Base-by-base conservation (phyloP, 139 green algal species). In the Medakamo hakoo region DNA sequence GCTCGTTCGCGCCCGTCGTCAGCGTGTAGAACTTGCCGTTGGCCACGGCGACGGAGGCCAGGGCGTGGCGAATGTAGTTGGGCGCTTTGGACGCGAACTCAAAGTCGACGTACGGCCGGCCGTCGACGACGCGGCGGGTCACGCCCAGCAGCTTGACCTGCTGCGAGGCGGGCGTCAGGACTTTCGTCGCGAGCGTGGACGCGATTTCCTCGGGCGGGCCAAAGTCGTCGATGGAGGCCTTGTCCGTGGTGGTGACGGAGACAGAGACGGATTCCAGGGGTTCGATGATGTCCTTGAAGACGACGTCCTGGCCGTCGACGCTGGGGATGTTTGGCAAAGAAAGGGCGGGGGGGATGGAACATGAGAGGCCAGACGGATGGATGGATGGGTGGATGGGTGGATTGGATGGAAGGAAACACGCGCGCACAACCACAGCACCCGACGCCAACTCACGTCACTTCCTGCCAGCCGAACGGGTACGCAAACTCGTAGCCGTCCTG, bases 261-360 rank as follows among this genome's bases (percentile, higher is more conserved):
- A 97, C 86, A 58, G 75, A 86, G 21, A 96, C 86, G 24, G 57
- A 84, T 80, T 99, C 93, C 40, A 99, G 79, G 14, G 93, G 93
- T 88, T 99, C 93, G 55, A 98, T 94, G 27, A 98, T 76, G 63
- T 98, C 92, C 81, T 98, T 99, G 78, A 85, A 97, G 21, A 96
- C 87, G 2, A 92, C 71, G 56, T 98, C 91, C 72, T 88, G 72
- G 63, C 93, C 79, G 4, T 84, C 62, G 27, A 98, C 86, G 0
- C 68, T 60, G 55, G n/a, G n/a, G n/a, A n/a, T n/a, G n/a, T n/a
- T n/a, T n/a, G n/a, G n/a, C n/a, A n/a, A n/a, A n/a, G n/a, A n/a
- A n/a, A n/a, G n/a, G n/a, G n/a, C n/a, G n/a, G n/a, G n/a, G n/a
- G n/a, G n/a, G n/a, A n/a, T n/a, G n/a, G n/a, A n/a, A n/a, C n/a